phyloP scores from a whole-genome alignment of 2,329 filamentous ascomycete species.

The Epichloe sylvatica region DNA sequence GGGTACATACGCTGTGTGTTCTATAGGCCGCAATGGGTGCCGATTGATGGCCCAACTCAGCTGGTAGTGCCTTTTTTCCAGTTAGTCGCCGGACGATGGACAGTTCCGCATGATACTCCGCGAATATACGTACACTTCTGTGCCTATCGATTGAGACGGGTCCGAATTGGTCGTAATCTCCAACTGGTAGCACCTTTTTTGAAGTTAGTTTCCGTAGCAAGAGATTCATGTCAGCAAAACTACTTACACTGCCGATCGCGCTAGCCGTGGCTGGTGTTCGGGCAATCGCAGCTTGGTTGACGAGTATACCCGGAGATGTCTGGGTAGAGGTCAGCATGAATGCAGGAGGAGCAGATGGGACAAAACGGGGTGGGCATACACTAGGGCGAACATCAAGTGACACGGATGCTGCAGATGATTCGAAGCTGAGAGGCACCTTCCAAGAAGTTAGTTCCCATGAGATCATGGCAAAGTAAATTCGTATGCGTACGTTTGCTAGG shows the following conservation, averaged over 20 bases:
- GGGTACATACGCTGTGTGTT: neutral
- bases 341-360: neutral
- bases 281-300: neutral
- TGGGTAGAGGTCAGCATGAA: neutral
- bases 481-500: slow-evolving; percentile 9
- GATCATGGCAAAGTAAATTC: neutral
- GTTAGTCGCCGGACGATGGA: slow-evolving; percentile 2
- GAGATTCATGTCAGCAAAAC: neutral
- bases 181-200: slow-evolving; percentile 6
- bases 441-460: slow-evolving; percentile 9
- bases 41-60: neutral
- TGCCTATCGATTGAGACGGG: neutral
- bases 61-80: slow-evolving; percentile 7
- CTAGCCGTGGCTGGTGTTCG: neutral
- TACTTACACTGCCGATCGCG: slow-evolving; percentile 7
- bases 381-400: slow-evolving; percentile 6
- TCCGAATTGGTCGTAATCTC: neutral
- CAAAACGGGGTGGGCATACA: slow-evolving; percentile 5
- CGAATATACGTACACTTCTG: neutral
- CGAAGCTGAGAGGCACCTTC: slow-evolving; percentile 8
- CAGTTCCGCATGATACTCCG: neutral
- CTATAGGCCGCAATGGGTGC: neutral
- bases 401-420: slow-evolving; percentile 5
- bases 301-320: neutral
- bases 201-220: slow-evolving; percentile 7